Evolutionary conservation across 371 early-diverging fungal species (phyloP), one percentile per base, ranked within the genome.

Genomic region (Aphelidium insulamus): DNA sequence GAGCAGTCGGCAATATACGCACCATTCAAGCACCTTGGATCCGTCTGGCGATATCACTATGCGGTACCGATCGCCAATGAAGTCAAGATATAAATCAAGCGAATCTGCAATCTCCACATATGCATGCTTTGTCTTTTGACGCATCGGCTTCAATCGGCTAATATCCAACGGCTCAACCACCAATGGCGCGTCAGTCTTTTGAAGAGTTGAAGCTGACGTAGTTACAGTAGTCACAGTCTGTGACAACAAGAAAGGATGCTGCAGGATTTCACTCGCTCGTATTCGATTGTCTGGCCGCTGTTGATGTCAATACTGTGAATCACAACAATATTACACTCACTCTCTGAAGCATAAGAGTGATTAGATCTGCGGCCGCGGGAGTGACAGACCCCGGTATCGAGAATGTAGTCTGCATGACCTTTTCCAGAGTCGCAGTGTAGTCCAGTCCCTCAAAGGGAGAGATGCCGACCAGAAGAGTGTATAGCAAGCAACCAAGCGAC

Each of bases 401-500:
- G n/a, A n/a, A n/a, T n/a, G n/a, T n/a, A n/a, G n/a, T n/a, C n/a
- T n/a, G n/a, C n/a, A n/a, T n/a, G n/a, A n/a, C n/a, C n/a, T n/a
- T n/a, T n/a, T n/a, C n/a, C n/a, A n/a, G n/a, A n/a, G n/a, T n/a
- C n/a, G n/a, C n/a, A n/a, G n/a, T n/a, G n/a, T n/a, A 7, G 19
- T 10, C 19, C 34, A 12, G 36, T 41, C 66, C 72, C 40, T 76
- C 68, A 49, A 79, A 79, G 6, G 80, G 80, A 8, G 80, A 74
- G 30, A 41, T 55, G 21, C 77, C 76, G 8, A 71, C 55, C 27
- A 79, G 49, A 22, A 76, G 30, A 3, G 67, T 71, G 25, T 67
- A 52, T 16, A 68, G 42, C 33, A 69, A 49, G 34, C 70, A 69
- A 9, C 76, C 76, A 7, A 72, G 41, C 4, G 72, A 65, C 76